These are phyloP conservation scores for Tulasnella calospora DNA, from an alignment of 768 basidiomycete genomes.

Conservation along the genomic window DNA sequence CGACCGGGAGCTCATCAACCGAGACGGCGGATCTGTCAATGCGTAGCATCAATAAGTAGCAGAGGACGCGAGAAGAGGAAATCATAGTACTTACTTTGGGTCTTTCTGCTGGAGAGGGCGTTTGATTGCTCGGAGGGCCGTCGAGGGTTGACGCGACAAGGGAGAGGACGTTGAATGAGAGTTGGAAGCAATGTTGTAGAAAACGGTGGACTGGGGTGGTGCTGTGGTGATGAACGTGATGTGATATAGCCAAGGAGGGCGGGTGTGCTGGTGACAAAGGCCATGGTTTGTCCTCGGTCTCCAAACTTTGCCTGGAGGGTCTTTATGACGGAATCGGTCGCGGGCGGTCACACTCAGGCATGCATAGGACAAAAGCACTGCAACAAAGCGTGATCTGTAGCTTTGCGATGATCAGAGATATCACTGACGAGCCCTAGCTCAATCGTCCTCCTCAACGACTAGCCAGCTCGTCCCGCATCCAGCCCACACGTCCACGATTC, in stretches of 20 bases:
- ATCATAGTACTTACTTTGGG: not conserved
- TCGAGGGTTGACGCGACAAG: not conserved
- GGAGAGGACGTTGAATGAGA: not conserved
- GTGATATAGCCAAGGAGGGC: not conserved
- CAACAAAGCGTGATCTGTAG: not conserved
- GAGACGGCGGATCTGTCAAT: not conserved
- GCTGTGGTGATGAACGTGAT: not conserved
- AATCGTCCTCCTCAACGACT: constrained; percentile 27
- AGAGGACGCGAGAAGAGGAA: not conserved
- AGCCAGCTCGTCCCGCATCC: constrained; percentile 55
- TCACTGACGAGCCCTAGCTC: not conserved
- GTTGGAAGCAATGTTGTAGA: not conserved
- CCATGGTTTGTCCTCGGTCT: not conserved
- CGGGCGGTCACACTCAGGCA: not conserved
- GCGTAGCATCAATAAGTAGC: not conserved
- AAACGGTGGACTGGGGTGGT: too few species aligned
- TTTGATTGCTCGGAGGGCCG: not conserved
- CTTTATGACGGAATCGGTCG: not conserved
- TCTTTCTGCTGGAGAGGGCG: not conserved
- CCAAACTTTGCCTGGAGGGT: not conserved
- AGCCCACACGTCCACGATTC: constrained; percentile 41
- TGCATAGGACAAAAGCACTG: not conserved
- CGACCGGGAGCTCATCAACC: not conserved
- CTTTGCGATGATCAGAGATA: not conserved
- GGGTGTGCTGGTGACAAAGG: not conserved